Percentiles rank a stretch among this genome's conserved stretches.
phyloP scores from a whole-genome alignment of 2,329 filamentous ascomycete genomes.

The Calonectria ilicicola region DNA sequence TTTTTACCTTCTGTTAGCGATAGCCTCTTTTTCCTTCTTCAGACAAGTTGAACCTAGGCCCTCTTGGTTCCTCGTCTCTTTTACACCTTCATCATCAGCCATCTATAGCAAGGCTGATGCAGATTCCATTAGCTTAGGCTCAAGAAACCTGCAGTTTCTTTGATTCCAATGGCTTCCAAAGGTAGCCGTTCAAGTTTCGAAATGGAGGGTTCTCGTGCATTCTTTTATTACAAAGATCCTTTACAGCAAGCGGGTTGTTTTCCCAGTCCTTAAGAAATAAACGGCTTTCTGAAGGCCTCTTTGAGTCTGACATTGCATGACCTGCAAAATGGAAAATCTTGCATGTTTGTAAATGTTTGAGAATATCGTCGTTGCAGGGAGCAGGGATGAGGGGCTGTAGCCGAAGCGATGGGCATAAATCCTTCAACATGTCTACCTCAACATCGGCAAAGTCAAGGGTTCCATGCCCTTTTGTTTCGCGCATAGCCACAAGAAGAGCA shows the following conservation, averaged over 20 bases:
- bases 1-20: too few relatives aligned
- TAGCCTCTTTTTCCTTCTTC: too few relatives aligned
- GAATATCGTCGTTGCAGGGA: background rate
- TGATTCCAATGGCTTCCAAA: too few relatives aligned
- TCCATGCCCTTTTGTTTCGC: background rate
- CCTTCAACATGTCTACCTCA: background rate
- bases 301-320: background rate
- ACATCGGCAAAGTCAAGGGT: background rate
- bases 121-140: too few relatives aligned
- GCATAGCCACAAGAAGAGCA: slow-evolving; percentile 3
- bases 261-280: background rate
- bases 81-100: too few relatives aligned
- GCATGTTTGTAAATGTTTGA: background rate
- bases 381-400: background rate
- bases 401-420: background rate
- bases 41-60: too few relatives aligned
- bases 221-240: background rate
- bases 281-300: background rate
- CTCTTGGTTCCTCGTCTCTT: too few relatives aligned
- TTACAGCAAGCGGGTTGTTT: background rate
- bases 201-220: background rate
- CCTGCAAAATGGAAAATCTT: background rate
- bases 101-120: too few relatives aligned
- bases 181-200: too few relatives aligned
- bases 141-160: too few relatives aligned